Base-by-base conservation (phyloP, 1,284 basidiomycete genomes). In the Schizophyllum commune region DNA sequence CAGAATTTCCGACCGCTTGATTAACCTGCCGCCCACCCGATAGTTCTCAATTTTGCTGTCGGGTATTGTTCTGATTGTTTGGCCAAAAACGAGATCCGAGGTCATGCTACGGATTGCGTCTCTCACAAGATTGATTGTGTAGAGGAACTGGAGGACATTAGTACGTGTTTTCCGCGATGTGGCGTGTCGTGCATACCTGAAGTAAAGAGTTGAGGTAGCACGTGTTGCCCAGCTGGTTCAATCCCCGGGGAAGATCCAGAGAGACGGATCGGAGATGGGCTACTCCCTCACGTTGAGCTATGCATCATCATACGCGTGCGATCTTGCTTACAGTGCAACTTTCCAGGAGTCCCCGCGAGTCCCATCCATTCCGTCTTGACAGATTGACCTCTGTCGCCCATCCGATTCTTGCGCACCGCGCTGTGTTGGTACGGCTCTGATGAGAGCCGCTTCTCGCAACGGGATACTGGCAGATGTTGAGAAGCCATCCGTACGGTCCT, bases 181-280 rank as follows among this genome's bases (percentile, higher is more conserved):
- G n/a, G 59, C 53, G 58, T 59, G 60, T 59, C 17, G 27, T 13
- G 63, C 72, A 21, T 65, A 86, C 88, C 78, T 91, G 89, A 1
- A 94, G 77, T 27, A 94, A 75, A 20, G 92, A 95, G 71, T 96
- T 96, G 60, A 96, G 80, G 72, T 96, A 96, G 71, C 93, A 96
- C 0, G 93, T 96, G 69, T 96, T 97, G 59, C 94, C 94, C 33
- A 96, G 85, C 70, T 96, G 95, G 70, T 95, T 92, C 34, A 96
- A 79, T 1, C 94, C 94, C 58, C 92, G 83, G 15, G 94, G 94
- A 68, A 88, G 79, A 63, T 93, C 90, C 34, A 7, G 34, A 39
- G n/a, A n/a, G n/a, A n/a, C n/a, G n/a, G n/a, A n/a, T n/a, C n/a
- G n/a, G n/a, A n/a, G n/a, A n/a, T n/a, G n/a, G n/a, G n/a, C n/a